Conservation (phyloP, 2,329 filamentous ascomycete genomes). For the Cyclaneusma minus region DNA sequence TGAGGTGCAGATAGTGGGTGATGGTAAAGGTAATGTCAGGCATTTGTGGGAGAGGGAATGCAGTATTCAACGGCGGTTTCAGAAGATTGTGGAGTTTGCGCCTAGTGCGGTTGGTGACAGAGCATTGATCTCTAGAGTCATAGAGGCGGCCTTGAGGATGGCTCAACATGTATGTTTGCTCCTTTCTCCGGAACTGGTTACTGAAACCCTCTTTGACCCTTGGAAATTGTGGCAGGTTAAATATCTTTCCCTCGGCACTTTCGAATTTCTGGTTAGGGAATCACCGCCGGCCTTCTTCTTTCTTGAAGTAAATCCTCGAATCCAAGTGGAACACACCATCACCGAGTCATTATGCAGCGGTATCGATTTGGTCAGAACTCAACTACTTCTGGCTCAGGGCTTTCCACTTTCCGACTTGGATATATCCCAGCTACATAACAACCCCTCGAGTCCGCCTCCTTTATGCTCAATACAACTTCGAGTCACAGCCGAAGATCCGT, state of each 20-base stretch:
- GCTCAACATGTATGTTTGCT: constrained; percentile 26
- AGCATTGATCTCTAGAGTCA: constrained; percentile 15
- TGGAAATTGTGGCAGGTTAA: constrained; percentile 22
- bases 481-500: constrained; percentile 25
- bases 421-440: constrained; percentile 15
- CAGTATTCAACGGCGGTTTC: constrained; percentile 49
- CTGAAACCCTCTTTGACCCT: too few species aligned
- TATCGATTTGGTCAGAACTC: constrained; percentile 18
- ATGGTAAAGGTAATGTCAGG: constrained; percentile 39
- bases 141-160: constrained; percentile 32
- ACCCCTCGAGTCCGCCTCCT: constrained; percentile 17
- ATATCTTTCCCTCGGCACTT: constrained; percentile 45
- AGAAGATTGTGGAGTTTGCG: constrained; percentile 57
- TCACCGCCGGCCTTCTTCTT: constrained; percentile 25
- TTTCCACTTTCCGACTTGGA: constrained; percentile 16
- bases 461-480: constrained; percentile 27
- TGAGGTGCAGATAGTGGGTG: constrained; percentile 53
- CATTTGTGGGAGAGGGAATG: constrained; percentile 52
- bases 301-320: constrained; percentile 15
- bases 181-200: constrained; percentile 1
- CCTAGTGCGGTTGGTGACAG: constrained; percentile 46
- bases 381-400: constrained; percentile 21
- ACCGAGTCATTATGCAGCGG: constrained; percentile 22
- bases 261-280: constrained; percentile 45
- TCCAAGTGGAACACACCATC: constrained; percentile 18